Conservation (phyloP, 2,329 filamentous ascomycete genomes). For the Apiospora marii region DNA sequence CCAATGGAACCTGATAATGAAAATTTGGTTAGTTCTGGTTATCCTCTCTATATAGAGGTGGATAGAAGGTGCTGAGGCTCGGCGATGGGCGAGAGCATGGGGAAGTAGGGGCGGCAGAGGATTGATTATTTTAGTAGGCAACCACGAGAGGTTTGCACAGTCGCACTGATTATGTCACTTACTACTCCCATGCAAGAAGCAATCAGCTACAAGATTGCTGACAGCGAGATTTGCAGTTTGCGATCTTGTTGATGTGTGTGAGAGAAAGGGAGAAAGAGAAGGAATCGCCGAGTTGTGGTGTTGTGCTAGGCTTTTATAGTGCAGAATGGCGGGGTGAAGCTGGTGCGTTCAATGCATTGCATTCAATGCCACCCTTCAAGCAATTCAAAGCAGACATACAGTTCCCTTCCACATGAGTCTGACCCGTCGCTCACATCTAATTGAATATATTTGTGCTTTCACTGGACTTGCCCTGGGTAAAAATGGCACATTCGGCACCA, state of each 20-base stretch:
- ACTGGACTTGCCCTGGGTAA: too few species aligned
- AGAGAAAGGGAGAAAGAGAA: neutral
- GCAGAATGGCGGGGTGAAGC: neutral
- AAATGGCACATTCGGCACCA: too few species aligned
- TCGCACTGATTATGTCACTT: neutral
- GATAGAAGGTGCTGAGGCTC: neutral
- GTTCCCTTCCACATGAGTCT: neutral
- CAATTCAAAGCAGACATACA: neutral
- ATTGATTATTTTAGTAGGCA: neutral
- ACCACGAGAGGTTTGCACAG: neutral
- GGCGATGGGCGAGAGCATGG: neutral
- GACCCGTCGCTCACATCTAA: neutral
- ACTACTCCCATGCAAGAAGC: neutral
- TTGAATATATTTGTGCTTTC: neutral
- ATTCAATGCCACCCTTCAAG: neutral
- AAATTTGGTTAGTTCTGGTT: neutral
- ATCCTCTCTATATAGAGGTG: neutral
- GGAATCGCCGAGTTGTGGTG: neutral
- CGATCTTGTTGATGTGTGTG: neutral
- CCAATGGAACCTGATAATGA: neutral
- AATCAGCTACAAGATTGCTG: neutral
- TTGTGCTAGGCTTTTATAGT: neutral
- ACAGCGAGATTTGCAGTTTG: neutral
- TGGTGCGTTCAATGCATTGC: neutral
- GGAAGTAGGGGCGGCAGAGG: neutral